Evolutionary conservation across 805 yeast genomes (phyloP).

Genomic region (Metschnikowia borealis): DNA sequence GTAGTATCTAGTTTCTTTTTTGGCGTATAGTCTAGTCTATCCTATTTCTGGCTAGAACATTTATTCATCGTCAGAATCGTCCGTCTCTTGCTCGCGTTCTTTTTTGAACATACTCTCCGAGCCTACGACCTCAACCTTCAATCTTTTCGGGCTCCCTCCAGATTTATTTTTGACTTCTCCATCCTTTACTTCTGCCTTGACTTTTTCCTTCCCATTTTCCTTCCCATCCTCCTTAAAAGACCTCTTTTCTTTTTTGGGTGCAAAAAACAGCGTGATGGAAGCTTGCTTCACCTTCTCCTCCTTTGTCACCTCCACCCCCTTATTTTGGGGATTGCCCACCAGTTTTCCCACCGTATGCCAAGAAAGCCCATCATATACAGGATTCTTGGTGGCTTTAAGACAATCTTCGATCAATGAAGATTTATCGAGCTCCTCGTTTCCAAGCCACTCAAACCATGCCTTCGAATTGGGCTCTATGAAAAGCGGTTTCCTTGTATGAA

Average conservation of each 20-base stretch:
- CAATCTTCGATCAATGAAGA: conserved; percentile 34
- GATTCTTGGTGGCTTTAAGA: conserved; percentile 33
- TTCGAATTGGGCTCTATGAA: conserved; percentile 54
- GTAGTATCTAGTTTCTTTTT: not conserved
- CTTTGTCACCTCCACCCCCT: conserved; percentile 34
- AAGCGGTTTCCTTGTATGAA: conserved; percentile 79
- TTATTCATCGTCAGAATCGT: not conserved
- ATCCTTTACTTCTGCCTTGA: not conserved
- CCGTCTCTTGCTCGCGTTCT: conserved; percentile 3
- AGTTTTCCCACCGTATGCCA: conserved; percentile 54
- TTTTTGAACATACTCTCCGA: not conserved
- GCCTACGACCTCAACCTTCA: not conserved
- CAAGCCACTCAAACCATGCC: conserved; percentile 66
- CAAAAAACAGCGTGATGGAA: conserved; percentile 15
- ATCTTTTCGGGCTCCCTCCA: not conserved
- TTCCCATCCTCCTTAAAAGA: not conserved
- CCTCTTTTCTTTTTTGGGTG: conserved; percentile 3
- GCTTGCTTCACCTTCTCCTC: conserved; percentile 23
- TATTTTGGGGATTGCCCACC: conserved; percentile 59
- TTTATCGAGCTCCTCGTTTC: conserved; percentile 38
- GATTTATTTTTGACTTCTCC: not conserved
- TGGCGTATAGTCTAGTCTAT: too few species aligned
- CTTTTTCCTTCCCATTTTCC: not conserved
- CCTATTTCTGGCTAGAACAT: not conserved
- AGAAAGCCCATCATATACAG: conserved; percentile 37